A percentile compares a stretch with the other conserved stretches of the same genome.
Evolutionary conservation across 192 early-diverging fungal genomes (phyloP).

Genomic region (Jimgerdemannia lactiflua): DNA sequence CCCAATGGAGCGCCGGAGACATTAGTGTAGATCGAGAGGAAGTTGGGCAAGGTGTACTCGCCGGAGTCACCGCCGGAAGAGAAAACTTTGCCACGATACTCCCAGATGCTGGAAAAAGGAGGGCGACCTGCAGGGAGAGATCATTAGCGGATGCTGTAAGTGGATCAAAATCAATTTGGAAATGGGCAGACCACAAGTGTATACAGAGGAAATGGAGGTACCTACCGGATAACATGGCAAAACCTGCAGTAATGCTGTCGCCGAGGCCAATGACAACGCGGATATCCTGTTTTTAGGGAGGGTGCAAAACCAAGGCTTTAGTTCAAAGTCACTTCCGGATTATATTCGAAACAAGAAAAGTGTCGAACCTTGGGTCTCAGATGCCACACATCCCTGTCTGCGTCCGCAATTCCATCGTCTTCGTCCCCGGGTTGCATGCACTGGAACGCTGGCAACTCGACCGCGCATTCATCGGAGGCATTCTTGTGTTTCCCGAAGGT

Average conservation of each 20-base stretch:
- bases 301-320: not conserved
- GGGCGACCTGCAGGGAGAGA: conserved; percentile 28
- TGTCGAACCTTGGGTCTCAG: conserved; percentile 41
- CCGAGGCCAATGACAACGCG: conserved; percentile 46
- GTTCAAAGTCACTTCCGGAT: not conserved
- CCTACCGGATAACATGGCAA: conserved; percentile 48
- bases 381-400: conserved; percentile 36
- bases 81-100: conserved; percentile 54
- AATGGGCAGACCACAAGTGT: too few relatives aligned
- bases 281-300: conserved; percentile 35
- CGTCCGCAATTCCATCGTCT: conserved; percentile 19
- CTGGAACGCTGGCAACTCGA: conserved; percentile 31
- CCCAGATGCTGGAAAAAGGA: conserved; percentile 43
- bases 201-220: not conserved
- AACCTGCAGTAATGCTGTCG: conserved; percentile 54
- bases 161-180: not conserved
- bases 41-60: conserved; percentile 47
- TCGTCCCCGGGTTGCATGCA: conserved; percentile 33
- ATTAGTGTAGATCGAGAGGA: conserved; percentile 31
- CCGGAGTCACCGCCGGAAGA: conserved; percentile 43
- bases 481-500: conserved; percentile 21
- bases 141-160: not conserved
- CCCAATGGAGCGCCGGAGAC: conserved; percentile 38
- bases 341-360: not conserved
- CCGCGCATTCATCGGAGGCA: conserved; percentile 26